Percentiles rank a stretch among this genome's conserved stretches.
Evolutionary conservation across 139 green algal species (phyloP).

Genomic region (Picochlorum sp.): DNA sequence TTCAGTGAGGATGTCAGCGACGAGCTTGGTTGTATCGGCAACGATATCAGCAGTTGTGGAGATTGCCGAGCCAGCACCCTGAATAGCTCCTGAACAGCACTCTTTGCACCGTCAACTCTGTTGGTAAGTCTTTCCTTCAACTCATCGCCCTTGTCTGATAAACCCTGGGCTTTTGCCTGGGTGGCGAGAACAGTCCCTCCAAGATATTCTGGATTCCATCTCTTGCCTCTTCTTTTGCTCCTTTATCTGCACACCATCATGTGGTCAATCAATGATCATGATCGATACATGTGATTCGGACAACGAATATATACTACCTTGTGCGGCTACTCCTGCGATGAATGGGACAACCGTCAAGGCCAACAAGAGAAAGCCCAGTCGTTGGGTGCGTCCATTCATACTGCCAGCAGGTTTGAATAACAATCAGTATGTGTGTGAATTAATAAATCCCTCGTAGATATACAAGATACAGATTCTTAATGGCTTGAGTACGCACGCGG

Average conservation of each 20-base stretch:
- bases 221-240: not conserved
- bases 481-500: too few species aligned
- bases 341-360: too few species aligned
- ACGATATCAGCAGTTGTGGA: not conserved
- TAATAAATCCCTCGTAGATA: too few species aligned
- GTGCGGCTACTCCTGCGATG: too few species aligned
- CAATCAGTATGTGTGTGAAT: too few species aligned
- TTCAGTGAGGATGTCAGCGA: not conserved
- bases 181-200: not conserved
- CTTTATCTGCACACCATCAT: not conserved
- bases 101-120: not conserved
- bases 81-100: too few species aligned
- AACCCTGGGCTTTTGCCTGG: not conserved
- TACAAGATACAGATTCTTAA: too few species aligned
- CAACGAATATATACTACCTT: not conserved
- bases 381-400: too few species aligned
- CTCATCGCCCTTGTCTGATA: not conserved
- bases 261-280: not conserved
- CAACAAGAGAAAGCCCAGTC: too few species aligned
- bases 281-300: not conserved
- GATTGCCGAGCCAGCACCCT: too few species aligned
- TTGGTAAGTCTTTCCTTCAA: not conserved
- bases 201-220: constrained; percentile 1
- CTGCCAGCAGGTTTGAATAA: too few species aligned
- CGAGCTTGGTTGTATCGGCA: not conserved